phyloP scores from a whole-genome alignment of 2,329 filamentous ascomycete species.

The Aspergillus aculeatus region DNA sequence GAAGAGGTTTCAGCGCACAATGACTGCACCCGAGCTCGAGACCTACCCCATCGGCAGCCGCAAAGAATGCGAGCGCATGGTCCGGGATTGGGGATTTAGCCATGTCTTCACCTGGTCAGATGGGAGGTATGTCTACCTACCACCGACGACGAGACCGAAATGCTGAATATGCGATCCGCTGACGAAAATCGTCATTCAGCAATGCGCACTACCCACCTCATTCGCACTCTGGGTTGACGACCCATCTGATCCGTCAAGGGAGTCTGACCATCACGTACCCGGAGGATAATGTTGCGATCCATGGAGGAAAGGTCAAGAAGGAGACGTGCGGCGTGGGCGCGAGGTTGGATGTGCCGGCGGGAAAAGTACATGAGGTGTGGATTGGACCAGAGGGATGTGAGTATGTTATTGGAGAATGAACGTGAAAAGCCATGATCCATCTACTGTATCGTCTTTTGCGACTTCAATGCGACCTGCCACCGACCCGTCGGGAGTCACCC shows the following conservation, averaged over 20 bases:
- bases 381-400: conserved; percentile 59
- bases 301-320: conserved; percentile 39
- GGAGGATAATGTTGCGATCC: conserved; percentile 41
- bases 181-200: conserved; percentile 32
- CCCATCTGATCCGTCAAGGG: conserved; percentile 59
- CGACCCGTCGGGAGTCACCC: no score
- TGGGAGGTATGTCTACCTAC: conserved; percentile 47
- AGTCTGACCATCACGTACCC: conserved; percentile 60
- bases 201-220: conserved; percentile 62
- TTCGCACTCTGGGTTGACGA: conserved; percentile 55
- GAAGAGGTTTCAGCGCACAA: no score
- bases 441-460: no score
- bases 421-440: no score
- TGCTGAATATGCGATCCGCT: neutral
- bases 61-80: conserved; percentile 53
- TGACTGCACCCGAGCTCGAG: conserved; percentile 5
- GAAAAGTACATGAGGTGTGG: conserved; percentile 60
- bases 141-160: no score
- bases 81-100: conserved; percentile 58
- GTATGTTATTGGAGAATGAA: conserved; percentile 59
- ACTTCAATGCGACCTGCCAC: no score
- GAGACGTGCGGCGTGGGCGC: conserved; percentile 57
- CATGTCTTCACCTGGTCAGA: conserved; percentile 64
- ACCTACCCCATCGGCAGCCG: conserved; percentile 36
- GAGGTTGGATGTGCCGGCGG: conserved; percentile 58